Evolutionary conservation across 2,329 filamentous ascomycete genomes (phyloP).

Genomic region (Ceratocystis cubensis): DNA sequence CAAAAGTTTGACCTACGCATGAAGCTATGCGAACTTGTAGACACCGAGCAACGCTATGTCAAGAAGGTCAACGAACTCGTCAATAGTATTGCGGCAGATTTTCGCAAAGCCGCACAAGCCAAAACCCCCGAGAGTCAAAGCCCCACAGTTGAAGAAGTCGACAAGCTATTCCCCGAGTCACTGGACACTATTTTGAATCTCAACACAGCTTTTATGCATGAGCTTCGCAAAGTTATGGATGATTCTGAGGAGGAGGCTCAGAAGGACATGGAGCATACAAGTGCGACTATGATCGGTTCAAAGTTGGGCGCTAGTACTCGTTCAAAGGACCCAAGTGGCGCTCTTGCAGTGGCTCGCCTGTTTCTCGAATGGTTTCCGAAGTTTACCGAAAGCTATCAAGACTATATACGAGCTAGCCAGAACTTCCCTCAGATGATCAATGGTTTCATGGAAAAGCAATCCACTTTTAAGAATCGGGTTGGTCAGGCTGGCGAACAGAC

Average conservation of each 20-base stretch:
- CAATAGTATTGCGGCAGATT: conserved; percentile 66
- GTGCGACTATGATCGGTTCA: conserved; percentile 32
- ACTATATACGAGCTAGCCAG: conserved; percentile 85
- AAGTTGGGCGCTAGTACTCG: conserved; percentile 35
- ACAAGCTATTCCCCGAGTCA: conserved; percentile 67
- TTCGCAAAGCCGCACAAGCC: conserved; percentile 54
- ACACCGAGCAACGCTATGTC: conserved; percentile 91
- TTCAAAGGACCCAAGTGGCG: conserved; percentile 61
- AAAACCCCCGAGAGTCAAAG: conserved; percentile 51
- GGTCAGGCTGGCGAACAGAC: conserved; percentile 79
- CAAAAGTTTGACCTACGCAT: conserved; percentile 77
- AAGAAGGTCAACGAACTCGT: conserved; percentile 75
- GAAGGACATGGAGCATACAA: conserved; percentile 55
- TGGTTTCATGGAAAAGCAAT: conserved; percentile 64
- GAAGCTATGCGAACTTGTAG: conserved; percentile 79
- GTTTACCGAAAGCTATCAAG: conserved; percentile 81
- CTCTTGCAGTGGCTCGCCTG: conserved; percentile 63
- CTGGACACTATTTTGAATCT: conserved; percentile 68
- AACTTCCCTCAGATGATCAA: conserved; percentile 74
- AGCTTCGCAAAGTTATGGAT: conserved; percentile 64
- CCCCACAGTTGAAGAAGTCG: conserved; percentile 58
- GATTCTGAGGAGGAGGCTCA: conserved; percentile 71
- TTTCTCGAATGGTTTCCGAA: conserved; percentile 86
- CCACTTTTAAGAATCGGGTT: conserved; percentile 69
- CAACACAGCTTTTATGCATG: conserved; percentile 68